Conservation (phyloP, 169 alveolate species). For the Plasmodium adleri region DNA sequence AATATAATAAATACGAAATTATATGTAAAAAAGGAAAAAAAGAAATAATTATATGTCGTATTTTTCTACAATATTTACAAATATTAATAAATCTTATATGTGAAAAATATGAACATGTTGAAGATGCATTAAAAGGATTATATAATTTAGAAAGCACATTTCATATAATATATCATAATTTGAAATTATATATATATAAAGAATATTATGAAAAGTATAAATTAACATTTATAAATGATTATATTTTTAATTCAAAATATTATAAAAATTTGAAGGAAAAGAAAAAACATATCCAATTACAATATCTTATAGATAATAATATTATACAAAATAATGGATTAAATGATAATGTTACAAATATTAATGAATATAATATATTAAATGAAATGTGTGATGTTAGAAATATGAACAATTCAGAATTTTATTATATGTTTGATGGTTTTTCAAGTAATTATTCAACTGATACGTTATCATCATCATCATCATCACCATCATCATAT, state of each 20-base stretch:
- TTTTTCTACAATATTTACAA: constrained; percentile 4
- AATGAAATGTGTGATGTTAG: constrained; percentile 1
- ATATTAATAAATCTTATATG: constrained; percentile 34
- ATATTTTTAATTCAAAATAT: constrained; percentile 49
- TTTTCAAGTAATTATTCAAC: constrained; percentile 72
- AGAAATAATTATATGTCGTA: constrained; percentile 35
- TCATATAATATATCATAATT: constrained; percentile 32
- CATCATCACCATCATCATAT: not conserved
- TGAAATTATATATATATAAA: constrained; percentile 64
- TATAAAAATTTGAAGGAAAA: constrained; percentile 31
- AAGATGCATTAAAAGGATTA: constrained; percentile 29
- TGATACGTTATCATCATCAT: constrained; percentile 7
- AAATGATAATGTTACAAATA: not conserved
- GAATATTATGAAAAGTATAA: constrained; percentile 54
- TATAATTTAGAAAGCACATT: constrained; percentile 29
- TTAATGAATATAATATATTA: constrained; percentile 14
- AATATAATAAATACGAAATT: constrained; percentile 4
- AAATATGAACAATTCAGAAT: constrained; percentile 1
- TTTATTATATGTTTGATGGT: constrained; percentile 64
- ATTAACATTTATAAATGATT: constrained; percentile 38
- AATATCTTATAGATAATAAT: not conserved
- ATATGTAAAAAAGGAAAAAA: constrained; percentile 13
- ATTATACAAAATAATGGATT: not conserved
- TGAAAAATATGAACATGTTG: constrained; percentile 14
- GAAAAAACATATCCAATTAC: not conserved